Conservation (phyloP, 2,329 filamentous ascomycete genomes). For the Pseudovirgaria hyperparasitica region DNA sequence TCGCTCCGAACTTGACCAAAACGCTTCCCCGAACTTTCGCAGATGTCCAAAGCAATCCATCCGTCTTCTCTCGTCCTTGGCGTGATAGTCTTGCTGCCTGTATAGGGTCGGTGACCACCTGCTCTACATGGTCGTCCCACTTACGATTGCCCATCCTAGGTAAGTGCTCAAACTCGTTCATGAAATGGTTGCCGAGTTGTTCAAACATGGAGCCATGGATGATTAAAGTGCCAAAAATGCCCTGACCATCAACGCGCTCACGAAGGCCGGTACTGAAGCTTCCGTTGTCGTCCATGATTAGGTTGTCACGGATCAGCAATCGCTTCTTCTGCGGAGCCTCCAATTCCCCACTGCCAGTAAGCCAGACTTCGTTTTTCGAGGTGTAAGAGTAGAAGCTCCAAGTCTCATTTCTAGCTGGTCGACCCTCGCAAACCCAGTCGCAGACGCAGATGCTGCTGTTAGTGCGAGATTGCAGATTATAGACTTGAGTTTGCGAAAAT, state of each 20-base stretch:
- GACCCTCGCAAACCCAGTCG: conserved; percentile 90
- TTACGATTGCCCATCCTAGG: conserved; percentile 75
- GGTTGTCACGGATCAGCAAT: conserved; percentile 72
- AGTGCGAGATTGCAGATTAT: conserved; percentile 41
- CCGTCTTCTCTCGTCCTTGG: conserved; percentile 41
- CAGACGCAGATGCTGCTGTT: conserved; percentile 56
- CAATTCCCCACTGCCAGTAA: conserved; percentile 14
- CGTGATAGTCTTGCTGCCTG: conserved; percentile 39
- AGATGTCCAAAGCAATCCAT: conserved; percentile 24
- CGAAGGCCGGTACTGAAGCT: conserved; percentile 16
- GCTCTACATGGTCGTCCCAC: conserved; percentile 44
- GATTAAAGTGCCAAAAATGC: conserved; percentile 74
- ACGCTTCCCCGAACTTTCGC: conserved; percentile 50
- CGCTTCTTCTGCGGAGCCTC: conserved; percentile 34
- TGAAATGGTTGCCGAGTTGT: conserved; percentile 57
- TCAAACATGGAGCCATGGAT: conserved; percentile 61
- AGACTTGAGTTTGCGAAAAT: conserved; percentile 75
- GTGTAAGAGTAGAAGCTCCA: conserved; percentile 75
- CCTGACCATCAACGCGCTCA: conserved; percentile 57
- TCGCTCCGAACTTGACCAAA: conserved; percentile 81
- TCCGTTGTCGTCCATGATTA: conserved; percentile 52
- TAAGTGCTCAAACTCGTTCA: conserved; percentile 62
- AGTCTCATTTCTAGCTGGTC: conserved; percentile 71
- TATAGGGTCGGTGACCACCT: conserved; percentile 16
- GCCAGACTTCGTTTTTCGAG: conserved; percentile 82